phyloP scores from a whole-genome alignment of 208 protist genomes.

The Acanthamoeba lenticulata region DNA sequence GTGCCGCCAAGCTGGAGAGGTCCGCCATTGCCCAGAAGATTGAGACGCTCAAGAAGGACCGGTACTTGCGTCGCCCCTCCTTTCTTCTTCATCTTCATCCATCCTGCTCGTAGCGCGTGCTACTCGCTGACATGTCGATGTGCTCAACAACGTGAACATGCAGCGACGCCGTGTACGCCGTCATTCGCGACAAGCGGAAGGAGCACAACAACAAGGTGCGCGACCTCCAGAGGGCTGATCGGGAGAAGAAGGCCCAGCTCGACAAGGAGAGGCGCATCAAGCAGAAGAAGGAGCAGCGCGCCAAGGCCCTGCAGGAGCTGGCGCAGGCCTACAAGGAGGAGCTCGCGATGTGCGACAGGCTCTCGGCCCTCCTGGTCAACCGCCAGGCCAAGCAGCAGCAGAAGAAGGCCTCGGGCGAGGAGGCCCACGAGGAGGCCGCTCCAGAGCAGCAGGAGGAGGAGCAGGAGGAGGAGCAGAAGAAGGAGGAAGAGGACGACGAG shows the following conservation, averaged over 20 bases:
- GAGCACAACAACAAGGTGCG: not conserved
- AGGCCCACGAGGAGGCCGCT: not conserved
- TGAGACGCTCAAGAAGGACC: not conserved
- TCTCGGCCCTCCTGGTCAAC: not conserved
- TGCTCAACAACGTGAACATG: no score
- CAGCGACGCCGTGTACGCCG: not conserved
- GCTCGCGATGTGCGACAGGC: not conserved
- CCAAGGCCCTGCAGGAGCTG: no score
- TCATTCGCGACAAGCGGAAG: constrained; percentile 4
- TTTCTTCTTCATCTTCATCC: no score
- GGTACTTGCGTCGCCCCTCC: no score
- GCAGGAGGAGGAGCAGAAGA: not conserved
- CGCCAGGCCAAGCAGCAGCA: not conserved
- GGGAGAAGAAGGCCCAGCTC: not conserved
- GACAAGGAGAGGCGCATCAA: not conserved
- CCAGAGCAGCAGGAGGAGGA: not conserved
- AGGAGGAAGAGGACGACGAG: not conserved
- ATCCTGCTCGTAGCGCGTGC: no score
- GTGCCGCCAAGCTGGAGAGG: not conserved
- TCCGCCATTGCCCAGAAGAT: not conserved
- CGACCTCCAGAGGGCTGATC: not conserved
- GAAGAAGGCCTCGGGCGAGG: not conserved
- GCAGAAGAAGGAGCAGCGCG: not conserved
- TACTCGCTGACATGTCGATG: no score
- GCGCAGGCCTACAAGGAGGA: no score